Base-by-base conservation (phyloP, 1,139 yeast species). In the Pichia cactophila region DNA sequence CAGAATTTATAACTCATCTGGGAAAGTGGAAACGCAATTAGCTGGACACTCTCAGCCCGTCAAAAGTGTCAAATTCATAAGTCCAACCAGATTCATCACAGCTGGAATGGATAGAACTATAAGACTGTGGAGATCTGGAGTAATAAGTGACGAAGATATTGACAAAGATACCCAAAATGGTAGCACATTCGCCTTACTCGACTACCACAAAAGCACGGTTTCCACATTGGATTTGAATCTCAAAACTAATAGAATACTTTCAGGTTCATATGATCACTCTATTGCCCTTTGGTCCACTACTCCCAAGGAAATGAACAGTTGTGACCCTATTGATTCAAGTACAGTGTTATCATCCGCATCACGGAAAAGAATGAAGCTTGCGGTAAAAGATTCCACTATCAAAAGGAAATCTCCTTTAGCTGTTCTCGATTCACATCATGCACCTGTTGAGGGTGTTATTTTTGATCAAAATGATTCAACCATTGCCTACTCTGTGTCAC, bases 401-500 rank as follows among this genome's bases (percentile, higher is more conserved):
- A 80, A 87, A 69, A 81, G 92, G 65, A 80, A 94, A 62, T 81
- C 94, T 4, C 92, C 96, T 33, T 72, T 90, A 58, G 73, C 88
- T 2, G 70, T 89, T 37, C 71, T 90, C 55, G 86, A 83, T 60
- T 85, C 94, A 23, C 97, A 92, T 64, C 66, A 78, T 23, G 88
- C 83, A 41, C 95, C 97, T 5, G 97, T 89, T 20, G 95, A 89
- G 61, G 95, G 78, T 38, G 86, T 87, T 17, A 73, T 79, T 17
- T 88, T 89, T 64, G 96, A 87, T 61, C 65, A 72, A 8, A 69
- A 70, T 33, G 97, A 92, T 64, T 57, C 75, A 41, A 77, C 94
- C 0, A 96, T 90, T 7, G 96, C 83, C 16, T 92, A 92, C 69
- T 88, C 97, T 0, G 96, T 86, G 1, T 86, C 97, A 4, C 97